Conservation (phyloP, 768 basidiomycete genomes). For the Candolleomyces efflorescens region DNA sequence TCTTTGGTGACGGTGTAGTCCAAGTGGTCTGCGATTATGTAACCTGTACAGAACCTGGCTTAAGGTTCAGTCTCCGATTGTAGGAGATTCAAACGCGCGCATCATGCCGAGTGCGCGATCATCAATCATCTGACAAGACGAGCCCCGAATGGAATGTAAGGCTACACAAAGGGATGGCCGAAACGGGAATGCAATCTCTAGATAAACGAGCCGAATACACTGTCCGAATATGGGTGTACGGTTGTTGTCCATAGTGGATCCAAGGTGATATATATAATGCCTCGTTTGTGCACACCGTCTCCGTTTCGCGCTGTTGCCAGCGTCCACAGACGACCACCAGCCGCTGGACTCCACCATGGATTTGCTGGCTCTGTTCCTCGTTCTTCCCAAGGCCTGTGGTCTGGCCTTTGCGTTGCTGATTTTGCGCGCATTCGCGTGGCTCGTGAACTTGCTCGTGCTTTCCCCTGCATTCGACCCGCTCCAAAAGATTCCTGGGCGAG, state of each 20-base stretch:
- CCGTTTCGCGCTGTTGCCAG: background rate
- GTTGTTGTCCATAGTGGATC: no score
- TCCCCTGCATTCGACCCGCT: conserved; percentile 47
- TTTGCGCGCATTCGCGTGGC: conserved; percentile 33
- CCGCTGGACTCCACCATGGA: background rate
- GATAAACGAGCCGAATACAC: background rate
- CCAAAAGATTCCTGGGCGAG: conserved; percentile 42
- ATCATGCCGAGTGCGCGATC: background rate
- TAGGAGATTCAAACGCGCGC: background rate
- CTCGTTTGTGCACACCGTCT: background rate
- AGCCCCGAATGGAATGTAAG: background rate
- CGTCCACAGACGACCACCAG: background rate
- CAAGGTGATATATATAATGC: background rate
- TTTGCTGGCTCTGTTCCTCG: background rate
- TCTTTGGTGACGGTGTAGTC: conserved; percentile 16
- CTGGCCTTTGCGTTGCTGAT: conserved; percentile 28
- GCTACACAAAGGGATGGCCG: background rate
- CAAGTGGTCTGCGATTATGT: conserved; percentile 24
- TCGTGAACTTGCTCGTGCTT: conserved; percentile 39
- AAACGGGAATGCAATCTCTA: background rate
- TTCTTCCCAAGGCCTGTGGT: conserved; percentile 21
- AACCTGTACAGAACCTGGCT: conserved; percentile 33
- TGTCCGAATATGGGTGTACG: no score
- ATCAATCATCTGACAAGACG: background rate
- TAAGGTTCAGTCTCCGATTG: conserved; percentile 33